These are phyloP conservation scores for Porogramme epimiltina DNA, from an alignment of 1,284 basidiomycete genomes.

Conservation along the genomic window DNA sequence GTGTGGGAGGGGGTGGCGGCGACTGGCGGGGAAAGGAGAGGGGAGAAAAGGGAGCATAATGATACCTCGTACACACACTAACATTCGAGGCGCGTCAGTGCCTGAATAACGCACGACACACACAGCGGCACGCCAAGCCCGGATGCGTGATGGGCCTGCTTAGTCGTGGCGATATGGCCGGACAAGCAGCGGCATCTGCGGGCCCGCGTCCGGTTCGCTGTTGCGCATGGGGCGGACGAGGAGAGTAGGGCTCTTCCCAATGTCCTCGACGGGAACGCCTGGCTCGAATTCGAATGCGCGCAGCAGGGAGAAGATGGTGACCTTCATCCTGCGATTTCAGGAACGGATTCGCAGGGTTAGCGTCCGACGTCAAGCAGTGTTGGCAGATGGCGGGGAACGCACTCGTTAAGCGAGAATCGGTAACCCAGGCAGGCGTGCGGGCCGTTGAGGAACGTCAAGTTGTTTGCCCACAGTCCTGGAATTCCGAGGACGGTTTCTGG, in stretches of 20 bases:
- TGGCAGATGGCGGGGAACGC: conserved; percentile 15
- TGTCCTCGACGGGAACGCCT: conserved; percentile 38
- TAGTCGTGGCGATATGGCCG: background rate
- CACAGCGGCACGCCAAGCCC: too few species aligned
- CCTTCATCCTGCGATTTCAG: conserved; percentile 43
- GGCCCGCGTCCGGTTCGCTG: conserved; percentile 13
- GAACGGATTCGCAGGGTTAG: background rate
- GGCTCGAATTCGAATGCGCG: conserved; percentile 59
- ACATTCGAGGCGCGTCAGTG: too few species aligned
- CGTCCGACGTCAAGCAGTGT: background rate
- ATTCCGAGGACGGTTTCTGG: conserved; percentile 46
- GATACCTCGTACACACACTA: too few species aligned
- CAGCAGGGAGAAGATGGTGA: conserved; percentile 57
- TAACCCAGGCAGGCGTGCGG: conserved; percentile 68
- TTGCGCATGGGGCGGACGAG: conserved; percentile 21
- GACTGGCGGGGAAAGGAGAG: too few species aligned
- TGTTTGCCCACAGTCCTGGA: conserved; percentile 60
- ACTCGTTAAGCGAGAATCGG: conserved; percentile 72
- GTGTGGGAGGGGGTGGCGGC: too few species aligned
- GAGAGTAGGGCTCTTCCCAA: conserved; percentile 7
- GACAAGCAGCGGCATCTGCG: conserved; percentile 24
- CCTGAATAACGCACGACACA: too few species aligned
- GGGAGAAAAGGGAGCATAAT: too few species aligned
- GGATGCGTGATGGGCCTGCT: background rate
- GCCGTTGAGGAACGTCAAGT: conserved; percentile 63